phyloP scores from a whole-genome alignment of 768 basidiomycete genomes.

The Lactarius sanguifluus region DNA sequence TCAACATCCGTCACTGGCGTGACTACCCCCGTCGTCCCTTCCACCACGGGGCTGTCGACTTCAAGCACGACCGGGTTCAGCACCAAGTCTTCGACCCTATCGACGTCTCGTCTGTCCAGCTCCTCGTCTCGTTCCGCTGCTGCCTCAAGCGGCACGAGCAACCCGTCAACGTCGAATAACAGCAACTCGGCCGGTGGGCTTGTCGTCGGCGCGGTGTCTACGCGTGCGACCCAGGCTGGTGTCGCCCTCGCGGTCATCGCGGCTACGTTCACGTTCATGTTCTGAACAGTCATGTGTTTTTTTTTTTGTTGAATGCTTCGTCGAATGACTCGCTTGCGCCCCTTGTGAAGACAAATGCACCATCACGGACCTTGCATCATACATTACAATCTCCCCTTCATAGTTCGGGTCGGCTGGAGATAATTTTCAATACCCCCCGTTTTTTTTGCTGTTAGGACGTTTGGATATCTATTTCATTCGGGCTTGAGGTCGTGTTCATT shows the following conservation, averaged over 20 bases:
- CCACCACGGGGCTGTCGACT: not conserved
- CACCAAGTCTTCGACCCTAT: not conserved
- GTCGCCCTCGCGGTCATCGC: conserved; percentile 24
- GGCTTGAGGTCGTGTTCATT: not conserved
- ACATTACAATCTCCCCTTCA: not conserved
- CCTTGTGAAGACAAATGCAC: conserved; percentile 3
- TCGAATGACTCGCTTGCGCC: not conserved
- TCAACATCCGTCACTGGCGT: not conserved
- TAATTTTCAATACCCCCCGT: conserved; percentile 9
- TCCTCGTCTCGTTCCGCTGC: not conserved
- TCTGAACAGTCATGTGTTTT: conserved; percentile 8
- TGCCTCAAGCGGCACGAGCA: not conserved
- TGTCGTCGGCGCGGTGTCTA: conserved; percentile 11
- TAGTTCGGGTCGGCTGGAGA: not conserved
- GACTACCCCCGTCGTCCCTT: not conserved
- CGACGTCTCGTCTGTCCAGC: not conserved
- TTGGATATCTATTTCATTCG: not conserved
- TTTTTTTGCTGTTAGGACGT: not conserved
- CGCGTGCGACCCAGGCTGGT: conserved; percentile 14
- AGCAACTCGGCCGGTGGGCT: conserved; percentile 5
- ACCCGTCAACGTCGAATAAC: not conserved
- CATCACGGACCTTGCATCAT: conserved; percentile 1
- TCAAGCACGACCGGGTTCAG: not conserved
- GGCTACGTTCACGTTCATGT: conserved; percentile 19
- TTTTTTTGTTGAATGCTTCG: not conserved